Conservation (phyloP, 2,329 filamentous ascomycete genomes). For the Xylaria sp. region DNA sequence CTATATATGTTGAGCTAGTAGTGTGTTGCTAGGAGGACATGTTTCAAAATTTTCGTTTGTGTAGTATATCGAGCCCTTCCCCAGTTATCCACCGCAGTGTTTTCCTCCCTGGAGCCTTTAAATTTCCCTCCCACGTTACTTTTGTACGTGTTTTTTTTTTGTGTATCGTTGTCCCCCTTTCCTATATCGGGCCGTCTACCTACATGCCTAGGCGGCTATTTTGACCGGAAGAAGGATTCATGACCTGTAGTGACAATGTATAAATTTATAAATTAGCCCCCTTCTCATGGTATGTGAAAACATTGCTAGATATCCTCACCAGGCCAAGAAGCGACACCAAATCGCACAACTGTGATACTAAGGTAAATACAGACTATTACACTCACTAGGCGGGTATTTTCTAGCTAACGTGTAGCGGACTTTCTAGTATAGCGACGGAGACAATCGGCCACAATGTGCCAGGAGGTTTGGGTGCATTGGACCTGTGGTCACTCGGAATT, state of each 20-base stretch:
- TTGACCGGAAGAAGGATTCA: background rate
- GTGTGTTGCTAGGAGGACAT: background rate
- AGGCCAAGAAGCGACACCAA: background rate
- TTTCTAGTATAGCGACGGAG: background rate
- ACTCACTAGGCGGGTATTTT: background rate
- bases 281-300: background rate
- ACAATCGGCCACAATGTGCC: slow-evolving; percentile 13
- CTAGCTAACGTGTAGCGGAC: background rate
- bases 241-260: background rate
- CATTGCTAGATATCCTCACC: background rate
- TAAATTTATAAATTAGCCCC: background rate
- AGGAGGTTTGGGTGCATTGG: slow-evolving; percentile 22
- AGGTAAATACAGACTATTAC: background rate
- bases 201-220: background rate
- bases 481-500: slow-evolving; percentile 9
- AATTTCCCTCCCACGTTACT: background rate
- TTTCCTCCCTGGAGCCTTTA: no score
- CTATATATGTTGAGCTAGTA: no score
- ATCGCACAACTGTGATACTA: background rate
- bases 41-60: background rate
- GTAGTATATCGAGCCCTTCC: background rate
- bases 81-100: background rate
- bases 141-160: background rate
- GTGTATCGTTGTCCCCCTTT: background rate
- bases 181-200: background rate